Base-by-base conservation (phyloP, 2,329 filamentous ascomycete genomes). In the Penicillium sp. region DNA sequence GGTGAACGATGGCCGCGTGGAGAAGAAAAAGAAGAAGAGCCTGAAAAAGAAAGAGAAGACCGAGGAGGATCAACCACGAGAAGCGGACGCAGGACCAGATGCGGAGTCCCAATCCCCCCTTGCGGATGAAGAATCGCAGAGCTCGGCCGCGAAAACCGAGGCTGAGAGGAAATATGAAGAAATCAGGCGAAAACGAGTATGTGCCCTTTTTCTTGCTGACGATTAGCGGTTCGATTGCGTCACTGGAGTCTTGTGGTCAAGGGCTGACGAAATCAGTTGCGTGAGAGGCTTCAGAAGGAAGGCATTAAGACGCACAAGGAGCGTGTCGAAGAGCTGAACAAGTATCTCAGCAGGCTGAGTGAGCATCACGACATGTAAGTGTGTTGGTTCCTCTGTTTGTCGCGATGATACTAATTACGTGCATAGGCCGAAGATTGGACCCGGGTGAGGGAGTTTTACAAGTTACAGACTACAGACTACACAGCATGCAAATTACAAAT, bases 241-340 rank as follows among this genome's bases (percentile, higher is more conserved):
- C 13, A 38, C 15, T 8, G 16, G 16, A 24, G 16, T 33, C 15
- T 24, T 24, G 6, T 36, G 26, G 7, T 23, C 4, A 29, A 29
- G 21, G n/a, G 34, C 36, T 53, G 31, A 38, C 13, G n/a, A 39
- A 6, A 13, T 56, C 61, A 94, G 90, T 78, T 97, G 65, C 85
- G 94, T 63, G 87, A 96, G 65, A 80, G 90, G 57, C 77, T 95
- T 42, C 86, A 88, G 67, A 85, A 87, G 13, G 92, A 96, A 70
- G 87, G 95, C 15, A 84, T 93, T 61, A 97, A 96, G 79, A 95
- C 92, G 28, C 94, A 99, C 74, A 97, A 97, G 71, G 89, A 99
- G 77, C 85, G 90, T 10, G 93, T 99, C 41, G 92, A 97, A 72
- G 91, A 96, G 70, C 77, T 97, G 63, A 99, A 99, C 71, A 90